These are phyloP conservation scores for Pichia terricola DNA, from an alignment of 1,139 yeast species.

Conservation along the genomic window DNA sequence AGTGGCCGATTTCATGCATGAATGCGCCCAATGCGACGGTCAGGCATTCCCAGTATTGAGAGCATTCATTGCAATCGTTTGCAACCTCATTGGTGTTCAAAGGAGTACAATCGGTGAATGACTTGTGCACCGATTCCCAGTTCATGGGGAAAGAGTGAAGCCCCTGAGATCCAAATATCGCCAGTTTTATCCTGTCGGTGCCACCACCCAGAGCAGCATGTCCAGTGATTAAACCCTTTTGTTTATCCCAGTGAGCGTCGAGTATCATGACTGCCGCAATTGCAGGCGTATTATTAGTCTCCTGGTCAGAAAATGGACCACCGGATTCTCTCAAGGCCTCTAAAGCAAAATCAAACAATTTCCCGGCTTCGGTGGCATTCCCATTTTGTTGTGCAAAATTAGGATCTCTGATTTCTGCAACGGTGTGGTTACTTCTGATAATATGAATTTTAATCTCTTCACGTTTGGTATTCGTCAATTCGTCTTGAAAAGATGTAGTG, in stretches of 20 bases:
- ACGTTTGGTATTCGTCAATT: slow-evolving; percentile 30
- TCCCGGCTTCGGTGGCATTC: slow-evolving; percentile 64
- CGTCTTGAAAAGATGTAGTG: slow-evolving; percentile 39
- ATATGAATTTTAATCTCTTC: slow-evolving; percentile 70
- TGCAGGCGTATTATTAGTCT: slow-evolving; percentile 35
- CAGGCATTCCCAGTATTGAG: slow-evolving; percentile 84
- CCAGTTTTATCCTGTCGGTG: slow-evolving; percentile 55
- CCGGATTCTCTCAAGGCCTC: slow-evolving; percentile 55
- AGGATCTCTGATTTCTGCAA: slow-evolving; percentile 65
- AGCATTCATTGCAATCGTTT: slow-evolving; percentile 77
- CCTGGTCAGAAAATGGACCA: slow-evolving; percentile 40
- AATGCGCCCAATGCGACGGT: slow-evolving; percentile 88
- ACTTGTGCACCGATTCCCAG: slow-evolving; percentile 58
- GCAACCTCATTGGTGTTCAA: slow-evolving; percentile 67
- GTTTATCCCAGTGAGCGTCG: slow-evolving; percentile 76
- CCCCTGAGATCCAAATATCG: slow-evolving; percentile 92
- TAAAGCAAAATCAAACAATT: slow-evolving; percentile 66
- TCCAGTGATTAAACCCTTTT: slow-evolving; percentile 51
- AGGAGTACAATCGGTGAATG: slow-evolving; percentile 62
- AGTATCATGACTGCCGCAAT: slow-evolving; percentile 80
- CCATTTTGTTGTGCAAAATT: slow-evolving; percentile 82
- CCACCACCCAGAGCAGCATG: slow-evolving; percentile 98
- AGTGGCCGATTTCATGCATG: slow-evolving; percentile 91
- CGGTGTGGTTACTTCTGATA: slow-evolving; percentile 54
- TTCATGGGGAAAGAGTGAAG: slow-evolving; percentile 81